Evolutionary conservation across 202 grass and related monocot genomes (phyloP).

Genomic region (Sporobolus alterniflorus): DNA sequence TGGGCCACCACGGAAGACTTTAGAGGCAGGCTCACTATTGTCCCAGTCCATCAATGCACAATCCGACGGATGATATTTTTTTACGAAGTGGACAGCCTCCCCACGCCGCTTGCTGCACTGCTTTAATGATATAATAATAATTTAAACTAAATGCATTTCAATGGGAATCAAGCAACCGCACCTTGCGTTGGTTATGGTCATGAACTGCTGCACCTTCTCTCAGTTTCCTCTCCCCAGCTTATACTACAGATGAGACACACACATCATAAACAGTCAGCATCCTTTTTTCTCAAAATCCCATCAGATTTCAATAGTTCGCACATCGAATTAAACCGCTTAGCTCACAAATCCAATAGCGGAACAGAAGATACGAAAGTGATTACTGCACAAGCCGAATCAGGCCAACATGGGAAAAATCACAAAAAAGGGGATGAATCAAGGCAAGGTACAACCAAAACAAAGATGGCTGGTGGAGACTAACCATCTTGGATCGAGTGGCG

Average conservation of each 20-base stretch:
- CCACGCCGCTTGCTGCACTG: too few species aligned
- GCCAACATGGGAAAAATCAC: not conserved
- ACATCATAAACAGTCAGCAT: not conserved
- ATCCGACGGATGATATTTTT: too few species aligned
- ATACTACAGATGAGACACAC: conserved; percentile 46
- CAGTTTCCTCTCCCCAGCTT: conserved; percentile 84
- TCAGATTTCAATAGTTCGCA: conserved; percentile 8
- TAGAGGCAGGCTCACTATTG: too few species aligned
- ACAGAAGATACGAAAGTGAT: not conserved
- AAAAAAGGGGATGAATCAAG: conserved; percentile 1
- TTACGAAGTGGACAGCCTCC: too few species aligned
- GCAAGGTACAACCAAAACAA: too few species aligned
- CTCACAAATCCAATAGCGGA: conserved; percentile 14
- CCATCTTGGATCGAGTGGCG: conserved; percentile 41
- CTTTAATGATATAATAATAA: too few species aligned
- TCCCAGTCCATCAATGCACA: too few species aligned
- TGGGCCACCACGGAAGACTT: too few species aligned
- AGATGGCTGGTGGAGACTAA: not conserved
- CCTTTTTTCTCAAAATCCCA: not conserved
- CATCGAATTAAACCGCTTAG: not conserved
- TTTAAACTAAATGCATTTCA: too few species aligned
- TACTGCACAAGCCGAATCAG: not conserved
- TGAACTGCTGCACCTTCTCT: conserved; percentile 97
- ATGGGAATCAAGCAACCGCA: not conserved
- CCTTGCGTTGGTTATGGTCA: conserved; percentile 83